Evolutionary conservation across 179 eudicot genomes (phyloP), one percentile per base, ranked within the genome.

Genomic region (Silene coronaria): DNA sequence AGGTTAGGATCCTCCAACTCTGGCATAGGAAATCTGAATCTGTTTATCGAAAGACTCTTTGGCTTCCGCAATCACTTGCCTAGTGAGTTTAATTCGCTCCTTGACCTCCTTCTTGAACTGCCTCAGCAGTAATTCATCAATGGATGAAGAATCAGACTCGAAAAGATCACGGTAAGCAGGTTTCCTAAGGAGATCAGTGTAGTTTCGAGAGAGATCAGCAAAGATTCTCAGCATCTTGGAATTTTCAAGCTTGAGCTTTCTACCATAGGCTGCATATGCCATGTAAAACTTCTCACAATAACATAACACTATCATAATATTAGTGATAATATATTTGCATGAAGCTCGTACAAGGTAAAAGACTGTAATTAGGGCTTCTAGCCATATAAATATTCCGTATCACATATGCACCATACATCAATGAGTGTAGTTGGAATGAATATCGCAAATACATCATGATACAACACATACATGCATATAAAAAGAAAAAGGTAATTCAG

Each of bases 221-320:
- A 90, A 89, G 46, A 83, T 82, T 67, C 98, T 79, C 68, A 93
- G 81, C 70, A 91, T 86, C 88, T 87, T 93, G 6, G 98, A 88
- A 81, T 91, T 88, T 83, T 93, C 97, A 28, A 93, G 95, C 90
- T 93, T 93, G 53, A 93, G 91, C 82, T 93, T 93, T 55, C 98
- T 80, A n/a, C 97, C 98, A 77, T 91, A 93, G 3, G 98, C 80
- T 2, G 98, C 98, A 63, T 93, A 93, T 24, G 95, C 91, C 58
- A 86, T n/a, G n/a, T n/a, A n/a, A n/a, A n/a, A n/a, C n/a, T n/a
- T n/a, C n/a, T n/a, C n/a, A n/a, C n/a, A n/a, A n/a, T n/a, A n/a
- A n/a, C n/a, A n/a, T n/a, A n/a, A n/a, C n/a, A n/a, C n/a, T n/a
- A n/a, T n/a, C n/a, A n/a, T n/a, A n/a, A n/a, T n/a, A n/a, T n/a